Conservation (phyloP, 768 basidiomycete genomes). For the Kwoniella shandongensis region DNA sequence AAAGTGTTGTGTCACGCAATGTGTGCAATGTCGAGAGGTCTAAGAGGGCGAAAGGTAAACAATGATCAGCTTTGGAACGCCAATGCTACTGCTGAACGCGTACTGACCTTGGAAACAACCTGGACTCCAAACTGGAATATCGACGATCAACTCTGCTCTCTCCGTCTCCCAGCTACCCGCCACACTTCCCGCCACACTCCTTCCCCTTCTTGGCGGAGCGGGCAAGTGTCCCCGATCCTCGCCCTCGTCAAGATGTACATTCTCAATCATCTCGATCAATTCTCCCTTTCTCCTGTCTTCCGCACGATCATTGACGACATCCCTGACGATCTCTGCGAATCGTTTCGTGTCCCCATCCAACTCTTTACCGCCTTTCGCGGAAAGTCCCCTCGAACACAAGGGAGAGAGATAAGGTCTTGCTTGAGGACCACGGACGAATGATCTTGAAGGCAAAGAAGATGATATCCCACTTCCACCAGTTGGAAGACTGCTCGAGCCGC, state of each 20-base stretch:
- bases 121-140: conserved; percentile 50
- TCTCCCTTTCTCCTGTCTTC: conserved; percentile 12
- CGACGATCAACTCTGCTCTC: conserved; percentile 49
- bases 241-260: conserved; percentile 15
- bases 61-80: not conserved
- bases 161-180: conserved; percentile 44
- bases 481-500: not conserved
- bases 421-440: conserved; percentile 39
- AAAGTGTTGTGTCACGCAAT: conserved; percentile 49
- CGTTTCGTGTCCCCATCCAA: conserved; percentile 37
- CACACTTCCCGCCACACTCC: conserved; percentile 26
- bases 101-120: conserved; percentile 49
- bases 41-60: too few species aligned
- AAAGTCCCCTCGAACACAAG: conserved; percentile 7
- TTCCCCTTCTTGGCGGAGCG: conserved; percentile 10
- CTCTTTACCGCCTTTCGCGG: conserved; percentile 8
- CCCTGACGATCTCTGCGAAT: conserved; percentile 35
- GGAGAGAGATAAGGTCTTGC: conserved; percentile 36
- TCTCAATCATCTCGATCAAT: conserved; percentile 19
- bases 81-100: not conserved
- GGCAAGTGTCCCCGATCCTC: conserved; percentile 6
- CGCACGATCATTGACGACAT: conserved; percentile 18
- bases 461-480: not conserved
- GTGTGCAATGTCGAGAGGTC: conserved; percentile 52
- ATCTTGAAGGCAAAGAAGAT: conserved; percentile 18